A percentile compares a stretch with the other conserved stretches of the same genome.
phyloP scores from a whole-genome alignment of 2,329 filamentous ascomycete genomes.

The Colletotrichum aenigma region DNA sequence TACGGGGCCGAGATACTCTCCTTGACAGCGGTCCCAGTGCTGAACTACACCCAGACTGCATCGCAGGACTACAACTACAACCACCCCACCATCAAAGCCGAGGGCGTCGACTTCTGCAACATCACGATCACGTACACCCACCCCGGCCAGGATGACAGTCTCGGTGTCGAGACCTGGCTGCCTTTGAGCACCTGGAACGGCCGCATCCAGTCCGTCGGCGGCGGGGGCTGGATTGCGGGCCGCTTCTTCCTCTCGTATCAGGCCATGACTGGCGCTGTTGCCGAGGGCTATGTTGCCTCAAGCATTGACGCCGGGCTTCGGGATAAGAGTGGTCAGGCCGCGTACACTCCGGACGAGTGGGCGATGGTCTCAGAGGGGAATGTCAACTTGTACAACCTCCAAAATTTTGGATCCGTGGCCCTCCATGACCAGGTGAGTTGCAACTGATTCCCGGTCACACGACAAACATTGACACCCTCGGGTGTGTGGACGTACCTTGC shows the following conservation, averaged over 20 bases:
- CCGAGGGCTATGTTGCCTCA: slow-evolving; percentile 22
- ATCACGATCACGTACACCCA: neutral
- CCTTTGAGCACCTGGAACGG: slow-evolving; percentile 30
- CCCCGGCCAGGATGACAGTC: slow-evolving; percentile 20
- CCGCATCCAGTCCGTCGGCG: slow-evolving; percentile 31
- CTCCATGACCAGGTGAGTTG: slow-evolving; percentile 45
- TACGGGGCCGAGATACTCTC: slow-evolving; percentile 18
- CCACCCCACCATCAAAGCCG: slow-evolving; percentile 6
- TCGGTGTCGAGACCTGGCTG: slow-evolving; percentile 28
- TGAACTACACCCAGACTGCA: slow-evolving; percentile 17
- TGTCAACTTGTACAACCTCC: slow-evolving; percentile 23
- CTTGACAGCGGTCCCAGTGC: slow-evolving; percentile 4
- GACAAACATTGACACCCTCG: neutral
- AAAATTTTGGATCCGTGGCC: slow-evolving; percentile 35
- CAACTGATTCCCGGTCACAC: neutral
- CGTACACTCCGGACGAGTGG: neutral
- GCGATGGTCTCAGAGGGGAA: slow-evolving; percentile 25
- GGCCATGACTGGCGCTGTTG: slow-evolving; percentile 23
- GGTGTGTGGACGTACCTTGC: neutral
- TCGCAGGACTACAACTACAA: neutral
- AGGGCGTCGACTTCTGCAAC: slow-evolving; percentile 8
- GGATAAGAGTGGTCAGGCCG: neutral
- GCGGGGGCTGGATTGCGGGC: slow-evolving; percentile 31
- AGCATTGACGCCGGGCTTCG: slow-evolving; percentile 23
- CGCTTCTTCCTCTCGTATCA: slow-evolving; percentile 5